Evolutionary conservation across 2,329 filamentous ascomycete species (phyloP).

Genomic region (Tetracladium maxilliforme): DNA sequence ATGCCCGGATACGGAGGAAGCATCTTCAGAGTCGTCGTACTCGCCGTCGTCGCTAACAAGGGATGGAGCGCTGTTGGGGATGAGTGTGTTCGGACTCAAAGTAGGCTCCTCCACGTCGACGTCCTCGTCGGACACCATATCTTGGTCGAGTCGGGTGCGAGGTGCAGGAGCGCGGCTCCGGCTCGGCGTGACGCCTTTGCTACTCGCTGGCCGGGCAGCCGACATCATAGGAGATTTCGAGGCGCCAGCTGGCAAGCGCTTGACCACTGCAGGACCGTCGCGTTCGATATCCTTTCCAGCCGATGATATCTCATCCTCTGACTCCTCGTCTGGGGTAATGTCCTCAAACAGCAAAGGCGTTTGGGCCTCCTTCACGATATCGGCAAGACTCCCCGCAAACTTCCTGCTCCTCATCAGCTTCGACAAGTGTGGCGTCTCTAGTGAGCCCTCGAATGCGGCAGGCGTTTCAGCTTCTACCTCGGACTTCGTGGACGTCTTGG

Average conservation of each 20-base stretch:
- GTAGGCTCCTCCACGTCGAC: slow-evolving; percentile 46
- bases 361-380: slow-evolving; percentile 45
- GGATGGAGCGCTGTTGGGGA: slow-evolving; percentile 65
- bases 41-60: slow-evolving; percentile 71
- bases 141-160: slow-evolving; percentile 9
- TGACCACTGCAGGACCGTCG: slow-evolving; percentile 19
- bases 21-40: slow-evolving; percentile 56
- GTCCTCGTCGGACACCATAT: slow-evolving; percentile 33
- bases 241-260: slow-evolving; percentile 44
- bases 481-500: too few species aligned
- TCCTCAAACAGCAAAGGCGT: slow-evolving; percentile 34
- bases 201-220: slow-evolving; percentile 34
- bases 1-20: slow-evolving; percentile 29
- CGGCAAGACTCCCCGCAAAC: slow-evolving; percentile 44
- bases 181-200: too few species aligned
- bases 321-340: slow-evolving; percentile 36
- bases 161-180: slow-evolving; percentile 5
- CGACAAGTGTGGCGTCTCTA: slow-evolving; percentile 52
- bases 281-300: slow-evolving; percentile 19
- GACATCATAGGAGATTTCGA: slow-evolving; percentile 35
- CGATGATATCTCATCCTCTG: slow-evolving; percentile 27
- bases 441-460: too few species aligned
- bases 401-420: slow-evolving; percentile 47
- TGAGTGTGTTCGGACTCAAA: slow-evolving; percentile 54
- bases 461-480: too few species aligned